phyloP scores from a whole-genome alignment of 768 basidiomycete genomes.

The Collybiopsis confluens region DNA sequence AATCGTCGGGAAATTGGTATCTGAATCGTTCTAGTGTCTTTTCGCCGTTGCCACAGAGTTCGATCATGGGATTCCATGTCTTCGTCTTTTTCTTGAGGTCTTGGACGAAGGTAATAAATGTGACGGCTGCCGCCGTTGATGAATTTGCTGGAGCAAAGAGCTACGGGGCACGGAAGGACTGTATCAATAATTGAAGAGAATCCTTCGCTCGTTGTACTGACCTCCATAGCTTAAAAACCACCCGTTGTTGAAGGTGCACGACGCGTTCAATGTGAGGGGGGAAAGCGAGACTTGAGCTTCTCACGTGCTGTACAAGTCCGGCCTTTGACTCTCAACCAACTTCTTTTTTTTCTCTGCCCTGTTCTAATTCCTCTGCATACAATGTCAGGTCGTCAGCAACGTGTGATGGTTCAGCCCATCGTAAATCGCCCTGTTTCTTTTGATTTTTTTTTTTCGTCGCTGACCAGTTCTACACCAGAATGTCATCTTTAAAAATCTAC shows the following conservation, averaged over 20 bases:
- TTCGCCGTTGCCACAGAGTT: conserved; percentile 90
- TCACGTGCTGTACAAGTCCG: conserved; percentile 6
- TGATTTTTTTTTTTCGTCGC: conserved; percentile 9
- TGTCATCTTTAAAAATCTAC: conserved; percentile 97
- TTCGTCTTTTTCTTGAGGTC: conserved; percentile 97
- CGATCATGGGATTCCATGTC: conserved; percentile 96
- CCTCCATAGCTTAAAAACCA: conserved; percentile 36
- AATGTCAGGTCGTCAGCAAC: conserved; percentile 92
- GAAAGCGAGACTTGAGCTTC: not conserved
- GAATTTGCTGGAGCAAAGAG: conserved; percentile 75
- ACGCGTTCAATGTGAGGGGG: conserved; percentile 28
- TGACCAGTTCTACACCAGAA: conserved; percentile 50
- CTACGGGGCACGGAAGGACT: conserved; percentile 24
- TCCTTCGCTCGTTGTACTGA: too few species aligned
- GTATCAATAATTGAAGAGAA: not conserved
- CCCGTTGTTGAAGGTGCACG: too few species aligned
- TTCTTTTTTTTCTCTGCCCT: not conserved
- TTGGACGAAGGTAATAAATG: conserved; percentile 99
- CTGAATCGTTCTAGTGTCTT: conserved; percentile 96
- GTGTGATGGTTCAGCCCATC: conserved; percentile 99
- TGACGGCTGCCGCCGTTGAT: conserved; percentile 96
- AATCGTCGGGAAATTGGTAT: conserved; percentile 95
- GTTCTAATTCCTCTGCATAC: conserved; percentile 23
- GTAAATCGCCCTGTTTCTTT: conserved; percentile 44
- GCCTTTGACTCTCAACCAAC: not conserved